Percentiles rank a stretch among this genome's conserved stretches.
Conservation (phyloP, 768 basidiomycete genomes). For the Suillus paluster region DNA sequence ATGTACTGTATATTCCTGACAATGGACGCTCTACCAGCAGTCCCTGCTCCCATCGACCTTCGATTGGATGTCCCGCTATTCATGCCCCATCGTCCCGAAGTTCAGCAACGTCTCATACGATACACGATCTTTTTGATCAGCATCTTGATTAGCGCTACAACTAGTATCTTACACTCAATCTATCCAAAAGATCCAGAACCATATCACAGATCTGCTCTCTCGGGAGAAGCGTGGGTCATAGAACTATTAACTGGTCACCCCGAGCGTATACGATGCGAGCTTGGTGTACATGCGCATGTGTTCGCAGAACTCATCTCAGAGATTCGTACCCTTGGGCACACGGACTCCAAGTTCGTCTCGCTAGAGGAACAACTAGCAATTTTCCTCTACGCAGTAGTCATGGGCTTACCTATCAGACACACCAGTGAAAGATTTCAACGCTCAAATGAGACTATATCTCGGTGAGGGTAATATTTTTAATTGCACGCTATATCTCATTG, state of each 20-base stretch:
- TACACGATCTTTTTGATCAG: background rate
- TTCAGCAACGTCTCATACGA: background rate
- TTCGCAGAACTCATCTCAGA: conserved; percentile 32
- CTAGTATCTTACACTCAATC: background rate
- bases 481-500: background rate
- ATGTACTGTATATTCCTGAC: no score
- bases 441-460: conserved; percentile 43
- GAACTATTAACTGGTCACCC: conserved; percentile 27
- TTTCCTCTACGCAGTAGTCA: conserved; percentile 36
- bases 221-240: conserved; percentile 24
- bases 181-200: background rate
- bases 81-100: background rate
- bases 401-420: conserved; percentile 30
- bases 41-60: no score
- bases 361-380: conserved; percentile 43
- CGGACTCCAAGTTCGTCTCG: conserved; percentile 25
- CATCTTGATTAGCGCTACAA: background rate
- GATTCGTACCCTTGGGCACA: conserved; percentile 24
- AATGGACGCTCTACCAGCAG: no score
- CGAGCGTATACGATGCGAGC: conserved; percentile 15
- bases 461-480: conserved; percentile 21
- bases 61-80: no score
- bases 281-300: conserved; percentile 33
- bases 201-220: conserved; percentile 24
- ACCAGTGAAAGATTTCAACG: conserved; percentile 43